Base-by-base conservation (phyloP, 768 basidiomycete species). In the Pulveroboletus sp. region DNA sequence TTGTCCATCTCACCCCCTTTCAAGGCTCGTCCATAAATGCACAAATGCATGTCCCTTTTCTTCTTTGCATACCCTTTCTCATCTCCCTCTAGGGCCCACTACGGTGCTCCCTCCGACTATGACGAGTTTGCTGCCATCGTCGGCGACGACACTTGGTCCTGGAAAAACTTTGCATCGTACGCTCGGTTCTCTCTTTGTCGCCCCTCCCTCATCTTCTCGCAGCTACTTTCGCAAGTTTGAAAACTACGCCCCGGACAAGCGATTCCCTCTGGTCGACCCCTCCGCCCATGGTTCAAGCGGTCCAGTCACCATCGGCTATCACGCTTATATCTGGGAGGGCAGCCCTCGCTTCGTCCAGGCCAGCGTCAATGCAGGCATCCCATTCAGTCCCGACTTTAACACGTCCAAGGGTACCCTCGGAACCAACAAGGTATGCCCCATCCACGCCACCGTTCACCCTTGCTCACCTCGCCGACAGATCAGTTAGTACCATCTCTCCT, bases 141-240 rank as follows among this genome's bases (percentile, higher is more conserved):
- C 13, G 79, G 76, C 8, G 79, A 84, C 33, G 67, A 75, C 8
- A 69, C 73, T 3, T 88, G 86, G 86, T 51, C 66, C 14, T 69
- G 78, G 79, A 64, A 74, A 33, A 73, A 78, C 31, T 72, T 87
- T 53, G 68, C 72, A 49, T 60, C 66, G 85, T 80, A 53, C 33
- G 69, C 47, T 9, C 10, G 25, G 8, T 13, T 17, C n/a, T 33
- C 16, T 12, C 31, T 5, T 7, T 14, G n/a, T 21, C 20, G 35
- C 44, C 11, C 48, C 43, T 10, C 16, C 31, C 43, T 52, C 24
- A 50, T 31, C n/a, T 36, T 32, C 11, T 14, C 29, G 5, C 42
- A 87, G 85, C n/a, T 88, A 85, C 56, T 82, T 88, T 58, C 72
- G 62, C 31, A 88, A 85, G 62, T 85, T 87, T 37, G 85, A 89